phyloP scores from a whole-genome alignment of 176 grass and related monocot genomes.

The Neostapfia colusana region DNA sequence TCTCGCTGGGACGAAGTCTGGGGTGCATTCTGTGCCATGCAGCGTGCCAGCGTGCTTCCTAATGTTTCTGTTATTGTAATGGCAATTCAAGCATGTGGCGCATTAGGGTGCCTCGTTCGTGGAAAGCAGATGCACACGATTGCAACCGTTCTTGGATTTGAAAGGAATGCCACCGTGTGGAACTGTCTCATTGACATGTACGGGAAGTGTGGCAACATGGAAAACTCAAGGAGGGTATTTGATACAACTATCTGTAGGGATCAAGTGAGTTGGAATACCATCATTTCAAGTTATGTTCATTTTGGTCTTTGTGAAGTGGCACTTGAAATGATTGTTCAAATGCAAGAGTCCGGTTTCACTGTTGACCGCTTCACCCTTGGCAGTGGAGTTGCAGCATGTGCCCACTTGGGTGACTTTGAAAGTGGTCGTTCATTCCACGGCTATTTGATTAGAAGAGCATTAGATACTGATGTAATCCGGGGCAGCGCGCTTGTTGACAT shows the following conservation, averaged over 20 bases:
- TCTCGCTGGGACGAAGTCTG: slow-evolving; percentile 46
- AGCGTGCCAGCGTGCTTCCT: slow-evolving; percentile 15
- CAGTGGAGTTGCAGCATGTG: slow-evolving; percentile 53
- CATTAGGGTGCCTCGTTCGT: slow-evolving; percentile 27
- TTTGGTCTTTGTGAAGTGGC: slow-evolving; percentile 43
- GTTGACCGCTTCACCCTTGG: slow-evolving; percentile 51
- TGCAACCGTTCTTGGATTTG: slow-evolving; percentile 42
- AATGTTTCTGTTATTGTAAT: slow-evolving; percentile 53
- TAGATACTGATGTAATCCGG: slow-evolving; percentile 58
- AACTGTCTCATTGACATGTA: slow-evolving; percentile 66
- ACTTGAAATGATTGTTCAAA: slow-evolving; percentile 45
- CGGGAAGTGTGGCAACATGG: slow-evolving; percentile 45
- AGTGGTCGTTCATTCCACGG: slow-evolving; percentile 53
- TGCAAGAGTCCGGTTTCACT: slow-evolving; percentile 54
- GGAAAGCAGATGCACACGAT: slow-evolving; percentile 53
- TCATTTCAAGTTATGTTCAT: slow-evolving; percentile 55
- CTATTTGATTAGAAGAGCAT: slow-evolving; percentile 51
- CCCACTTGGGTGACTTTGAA: slow-evolving; percentile 47
- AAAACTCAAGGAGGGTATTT: slow-evolving; percentile 38
- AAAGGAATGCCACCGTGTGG: slow-evolving; percentile 37
- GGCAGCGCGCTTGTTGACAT: slow-evolving; percentile 52
- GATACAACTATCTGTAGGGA: slow-evolving; percentile 31
- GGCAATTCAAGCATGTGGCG: slow-evolving; percentile 45
- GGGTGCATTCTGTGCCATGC: slow-evolving; percentile 44
- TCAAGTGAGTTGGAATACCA: slow-evolving; percentile 61